Evolutionary conservation across 805 yeast species (phyloP).

Genomic region (Isabelozyma gotoi): DNA sequence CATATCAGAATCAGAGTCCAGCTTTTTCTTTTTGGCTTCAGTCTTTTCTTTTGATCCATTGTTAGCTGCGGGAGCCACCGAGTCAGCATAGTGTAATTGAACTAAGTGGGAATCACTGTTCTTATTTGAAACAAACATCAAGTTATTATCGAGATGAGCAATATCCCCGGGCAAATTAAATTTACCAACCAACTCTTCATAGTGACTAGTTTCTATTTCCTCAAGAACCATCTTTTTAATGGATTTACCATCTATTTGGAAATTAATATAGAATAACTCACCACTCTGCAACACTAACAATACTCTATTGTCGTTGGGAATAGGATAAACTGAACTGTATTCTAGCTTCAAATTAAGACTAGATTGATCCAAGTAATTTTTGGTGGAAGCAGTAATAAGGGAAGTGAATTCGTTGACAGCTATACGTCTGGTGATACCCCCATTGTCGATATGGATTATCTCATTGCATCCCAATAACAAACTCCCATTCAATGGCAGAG

Average conservation of each 20-base stretch:
- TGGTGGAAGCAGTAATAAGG: slow-evolving; percentile 31
- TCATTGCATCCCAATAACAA: slow-evolving; percentile 74
- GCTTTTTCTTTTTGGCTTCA: slow-evolving; percentile 3
- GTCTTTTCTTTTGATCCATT: slow-evolving; percentile 5
- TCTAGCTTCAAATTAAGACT: slow-evolving; percentile 56
- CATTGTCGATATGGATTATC: slow-evolving; percentile 73
- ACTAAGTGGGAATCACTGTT: slow-evolving; percentile 60
- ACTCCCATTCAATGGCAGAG: slow-evolving; percentile 67
- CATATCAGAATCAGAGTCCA: slow-evolving; percentile 11
- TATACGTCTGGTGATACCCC: slow-evolving; percentile 65
- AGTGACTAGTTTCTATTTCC: slow-evolving; percentile 21
- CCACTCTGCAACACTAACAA: slow-evolving; percentile 33
- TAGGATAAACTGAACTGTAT: slow-evolving; percentile 37
- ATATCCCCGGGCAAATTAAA: slow-evolving; percentile 41
- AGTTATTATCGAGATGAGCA: slow-evolving; percentile 39
- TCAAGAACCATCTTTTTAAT: slow-evolving; percentile 35
- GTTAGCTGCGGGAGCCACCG: slow-evolving; percentile 9
- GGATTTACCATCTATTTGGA: slow-evolving; percentile 43
- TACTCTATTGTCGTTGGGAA: slow-evolving; percentile 36
- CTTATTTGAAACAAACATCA: slow-evolving; percentile 58
- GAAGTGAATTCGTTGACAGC: slow-evolving; percentile 59
- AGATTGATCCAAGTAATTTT: slow-evolving; percentile 46
- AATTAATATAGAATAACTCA: slow-evolving; percentile 31
- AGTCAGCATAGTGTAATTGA: slow-evolving; percentile 32
- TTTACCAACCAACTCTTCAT: slow-evolving; percentile 26